Evolutionary conservation across 148 eudicot species (phyloP).

Genomic region (Euryodendron excelsum): DNA sequence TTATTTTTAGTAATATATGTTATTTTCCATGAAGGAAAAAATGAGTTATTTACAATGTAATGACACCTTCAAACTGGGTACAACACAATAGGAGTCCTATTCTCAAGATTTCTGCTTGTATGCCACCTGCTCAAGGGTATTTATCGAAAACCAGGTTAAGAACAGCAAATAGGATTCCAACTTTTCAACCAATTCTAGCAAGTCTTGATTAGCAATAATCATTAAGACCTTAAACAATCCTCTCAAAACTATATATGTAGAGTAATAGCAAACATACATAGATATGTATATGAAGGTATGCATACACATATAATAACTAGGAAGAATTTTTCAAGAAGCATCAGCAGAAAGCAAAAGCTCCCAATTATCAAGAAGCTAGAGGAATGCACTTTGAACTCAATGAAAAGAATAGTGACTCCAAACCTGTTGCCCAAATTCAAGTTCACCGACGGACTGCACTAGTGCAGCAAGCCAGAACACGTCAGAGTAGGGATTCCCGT

Average conservation of each 20-base stretch:
- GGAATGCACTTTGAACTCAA: background rate
- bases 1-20: no score
- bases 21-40: background rate
- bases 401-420: constrained; percentile 17
- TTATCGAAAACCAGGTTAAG: background rate
- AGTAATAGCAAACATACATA: no score
- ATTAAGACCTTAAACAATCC: no score
- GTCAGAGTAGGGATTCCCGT: constrained; percentile 85
- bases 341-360: background rate
- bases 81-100: background rate
- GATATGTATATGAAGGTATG: no score
- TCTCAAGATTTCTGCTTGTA: background rate
- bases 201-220: no score
- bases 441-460: constrained; percentile 92
- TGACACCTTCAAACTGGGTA: background rate
- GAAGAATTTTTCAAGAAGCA: background rate
- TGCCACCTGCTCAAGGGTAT: background rate
- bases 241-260: no score
- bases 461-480: constrained; percentile 92
- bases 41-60: background rate
- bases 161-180: background rate
- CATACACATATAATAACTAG: no score
- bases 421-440: constrained; percentile 97
- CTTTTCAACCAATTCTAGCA: no score
- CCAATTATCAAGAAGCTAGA: background rate